Evolutionary conservation across 148 eudicot genomes (phyloP).

Genomic region (Vaccinium corymbosum): DNA sequence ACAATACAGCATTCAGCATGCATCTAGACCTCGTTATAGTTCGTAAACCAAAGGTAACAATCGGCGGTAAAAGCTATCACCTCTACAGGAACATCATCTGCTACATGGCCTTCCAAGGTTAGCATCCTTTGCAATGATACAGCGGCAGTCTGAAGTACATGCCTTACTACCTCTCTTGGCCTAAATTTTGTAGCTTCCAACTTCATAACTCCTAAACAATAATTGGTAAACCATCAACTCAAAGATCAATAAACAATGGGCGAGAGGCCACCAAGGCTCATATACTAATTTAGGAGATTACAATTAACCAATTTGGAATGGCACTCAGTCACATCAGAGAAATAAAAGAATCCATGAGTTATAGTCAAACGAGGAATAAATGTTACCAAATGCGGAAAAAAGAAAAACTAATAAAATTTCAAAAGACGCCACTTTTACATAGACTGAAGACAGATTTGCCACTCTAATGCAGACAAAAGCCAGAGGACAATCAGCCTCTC

Average conservation of each 20-base stretch:
- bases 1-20: not conserved
- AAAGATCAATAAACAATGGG: not conserved
- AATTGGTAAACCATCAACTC: not conserved
- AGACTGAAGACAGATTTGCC: not conserved
- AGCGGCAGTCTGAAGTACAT: constrained; percentile 92
- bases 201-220: constrained; percentile 70
- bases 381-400: not conserved
- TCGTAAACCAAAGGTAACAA: not conserved
- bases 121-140: constrained; percentile 78
- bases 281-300: not conserved
- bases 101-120: constrained; percentile 74
- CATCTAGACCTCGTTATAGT: not conserved
- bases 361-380: not conserved
- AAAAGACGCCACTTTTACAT: not conserved
- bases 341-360: not conserved
- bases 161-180: constrained; percentile 90
- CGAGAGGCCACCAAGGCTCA: not conserved
- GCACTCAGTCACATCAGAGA: not conserved
- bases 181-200: constrained; percentile 91
- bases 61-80: constrained; percentile 28
- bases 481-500: not conserved
- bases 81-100: constrained; percentile 81
- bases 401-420: not conserved
- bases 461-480: not conserved
- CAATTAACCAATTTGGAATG: not conserved